Evolutionary conservation across 2,329 filamentous ascomycete species (phyloP), one percentile per base, ranked within the genome.

Genomic region (Aspergillus ochraceoroseus): DNA sequence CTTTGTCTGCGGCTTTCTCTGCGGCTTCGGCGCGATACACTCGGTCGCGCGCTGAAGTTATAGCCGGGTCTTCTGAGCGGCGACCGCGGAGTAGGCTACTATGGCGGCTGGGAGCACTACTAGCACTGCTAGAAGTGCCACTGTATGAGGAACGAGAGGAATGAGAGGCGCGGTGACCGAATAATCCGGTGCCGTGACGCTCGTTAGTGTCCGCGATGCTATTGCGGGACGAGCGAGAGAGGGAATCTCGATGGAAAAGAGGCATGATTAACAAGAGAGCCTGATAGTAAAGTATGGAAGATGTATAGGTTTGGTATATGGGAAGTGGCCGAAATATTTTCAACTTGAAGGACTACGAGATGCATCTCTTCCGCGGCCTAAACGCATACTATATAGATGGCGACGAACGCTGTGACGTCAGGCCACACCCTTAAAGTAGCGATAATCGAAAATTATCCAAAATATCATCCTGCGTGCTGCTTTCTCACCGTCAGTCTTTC

Each of bases 1-100:
- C 82, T 2, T 74, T 70, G 51, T 85, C 82, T 0, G 82, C 82
- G 12, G 84, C 79, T 5, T 68, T 63, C 64, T 85, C 82, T 0
- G 80, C 79, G 0, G 65, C 58, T 64, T 85, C 82, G 18, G 82
- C 82, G 31, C 66, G 63, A 51, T 79, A 67, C 13, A 85, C 75
- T 22, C 76, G 73, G 62, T 84, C 76, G 3, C 76, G 70, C 0
- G 82, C 82, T 14, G 74, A 69, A 1, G 74, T 54, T 55, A 85
- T 83, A 48, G 70, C 75, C 0, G 79, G 77, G 61, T 85, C 82
- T 47, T 80, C 71, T 31, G 73, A 67, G 32, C 64, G 54, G 45
- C 66, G 61, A 50, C 63, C 68, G 49, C 75, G 67, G 42, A 70
- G 38, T 12, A 43, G 18, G 3, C 33, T 34, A 32, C 25, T 20